Evolutionary conservation across 192 early-diverging fungal genomes (phyloP).

Genomic region (Thamnidium elegans): DNA sequence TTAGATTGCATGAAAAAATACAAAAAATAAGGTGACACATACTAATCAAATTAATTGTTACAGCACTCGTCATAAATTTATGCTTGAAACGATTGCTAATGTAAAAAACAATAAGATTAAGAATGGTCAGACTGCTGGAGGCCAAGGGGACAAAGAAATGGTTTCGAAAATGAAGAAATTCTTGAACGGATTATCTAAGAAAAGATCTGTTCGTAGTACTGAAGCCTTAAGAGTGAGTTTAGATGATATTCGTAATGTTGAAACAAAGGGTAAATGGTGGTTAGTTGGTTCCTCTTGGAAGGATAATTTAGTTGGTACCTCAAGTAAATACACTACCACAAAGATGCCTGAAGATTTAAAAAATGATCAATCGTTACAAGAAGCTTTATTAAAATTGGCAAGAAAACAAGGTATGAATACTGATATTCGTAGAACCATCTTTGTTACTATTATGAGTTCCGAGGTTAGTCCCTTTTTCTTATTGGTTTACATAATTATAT

Average conservation of each 20-base stretch:
- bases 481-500: background rate
- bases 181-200: constrained; percentile 62
- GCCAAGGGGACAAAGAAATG: constrained; percentile 60
- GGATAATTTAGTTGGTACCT: constrained; percentile 60
- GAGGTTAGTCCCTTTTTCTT: constrained; percentile 53
- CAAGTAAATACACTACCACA: constrained; percentile 36
- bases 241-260: constrained; percentile 77
- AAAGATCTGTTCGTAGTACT: constrained; percentile 46
- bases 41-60: background rate
- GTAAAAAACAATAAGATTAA: constrained; percentile 91
- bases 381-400: constrained; percentile 76
- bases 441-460: constrained; percentile 87
- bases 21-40: background rate
- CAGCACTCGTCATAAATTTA: constrained; percentile 78
- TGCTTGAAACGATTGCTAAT: constrained; percentile 92
- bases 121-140: constrained; percentile 41
- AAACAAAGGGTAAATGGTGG: constrained; percentile 97
- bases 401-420: constrained; percentile 94
- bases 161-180: constrained; percentile 77
- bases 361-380: constrained; percentile 43
- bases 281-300: constrained; percentile 93
- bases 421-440: constrained; percentile 87
- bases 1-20: constrained; percentile 24
- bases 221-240: constrained; percentile 85
- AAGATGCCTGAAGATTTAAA: constrained; percentile 39